A percentile compares a stretch with the other conserved stretches of the same genome.
phyloP scores from a whole-genome alignment of 441 rosid genomes.

The Bocquillonia castaneifolia region DNA sequence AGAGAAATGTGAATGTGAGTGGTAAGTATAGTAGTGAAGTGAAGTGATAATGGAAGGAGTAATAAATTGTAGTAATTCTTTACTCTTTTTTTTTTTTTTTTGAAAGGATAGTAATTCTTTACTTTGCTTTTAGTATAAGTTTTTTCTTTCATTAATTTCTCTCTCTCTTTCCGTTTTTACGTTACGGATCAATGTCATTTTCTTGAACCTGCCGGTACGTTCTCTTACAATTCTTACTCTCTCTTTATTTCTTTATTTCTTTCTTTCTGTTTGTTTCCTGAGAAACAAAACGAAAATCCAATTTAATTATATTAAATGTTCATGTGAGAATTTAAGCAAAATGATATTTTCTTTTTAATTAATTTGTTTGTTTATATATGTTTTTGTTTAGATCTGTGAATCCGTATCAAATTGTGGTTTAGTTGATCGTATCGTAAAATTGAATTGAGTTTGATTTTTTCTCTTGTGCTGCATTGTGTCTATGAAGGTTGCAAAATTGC shows the following conservation, averaged over 20 bases:
- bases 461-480: too few relatives aligned
- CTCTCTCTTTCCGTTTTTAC: background rate
- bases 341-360: background rate
- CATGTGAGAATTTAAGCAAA: background rate
- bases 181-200: conserved; percentile 19
- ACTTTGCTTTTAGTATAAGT: conserved; percentile 48
- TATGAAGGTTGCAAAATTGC: conserved; percentile 16
- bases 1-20: too few relatives aligned
- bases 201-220: conserved; percentile 15
- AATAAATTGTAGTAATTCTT: too few relatives aligned
- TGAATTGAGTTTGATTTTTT: too few relatives aligned
- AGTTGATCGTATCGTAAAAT: background rate
- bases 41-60: too few relatives aligned
- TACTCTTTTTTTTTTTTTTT: too few relatives aligned
- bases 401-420: conserved; percentile 2
- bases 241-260: background rate
- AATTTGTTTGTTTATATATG: background rate
- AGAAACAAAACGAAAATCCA: background rate
- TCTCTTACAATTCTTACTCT: background rate
- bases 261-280: background rate
- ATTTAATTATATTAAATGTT: too few relatives aligned
- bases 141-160: background rate
- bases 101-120: conserved; percentile 36
- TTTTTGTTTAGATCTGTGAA: conserved; percentile 25
- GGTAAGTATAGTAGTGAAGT: too few relatives aligned